Base-by-base conservation (phyloP, 805 yeast species). In the Candida boleticola region DNA sequence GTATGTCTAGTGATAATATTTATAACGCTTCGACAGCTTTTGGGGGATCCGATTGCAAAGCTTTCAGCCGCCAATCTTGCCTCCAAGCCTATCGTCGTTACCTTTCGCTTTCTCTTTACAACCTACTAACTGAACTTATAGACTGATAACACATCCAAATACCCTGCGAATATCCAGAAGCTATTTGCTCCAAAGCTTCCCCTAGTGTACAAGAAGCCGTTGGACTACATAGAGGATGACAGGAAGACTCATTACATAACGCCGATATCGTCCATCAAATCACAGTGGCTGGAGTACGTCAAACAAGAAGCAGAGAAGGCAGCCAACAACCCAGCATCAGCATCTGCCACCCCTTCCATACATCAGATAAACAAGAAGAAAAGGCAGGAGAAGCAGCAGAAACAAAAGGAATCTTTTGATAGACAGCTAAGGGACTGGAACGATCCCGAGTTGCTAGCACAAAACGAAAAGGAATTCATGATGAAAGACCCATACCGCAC, bases 401-500 rank as follows among this genome's bases (percentile, higher is more conserved):
- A 6, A 22, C 35, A 29, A 29, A 37, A 39, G 27, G 52, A 46
- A 29, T 50, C 57, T 0, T 48, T 48, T 17, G 37, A 43, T 3
- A 53, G 63, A 14, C 71, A 65, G 50, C 37, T 60, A 23, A 30
- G 45, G 17, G 64, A 65, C 39, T 65, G 69, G 69, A 49, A 63
- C 42, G 61, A 61, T 40, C 55, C 60, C 1, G 61, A 62, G 20
- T 51, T 62, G 11, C 51, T 71, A 13, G 42, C 56, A 18, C 49
- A 50, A 23, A 53, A 57, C 18, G 74, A 71, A 46, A 45, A 46
- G 27, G 54, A 48, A 17, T 49, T 55, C 22, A 16, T 31, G 35
- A 57, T 55, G 52, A 58, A 64, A 43, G 95, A 89, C 55, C 95
- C 97, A 1, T 81, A 75, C 54, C 69, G 72, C 45, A 92, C 97